Conservation (phyloP, 2,329 filamentous ascomycete species). For the Aspergillus amoenus region DNA sequence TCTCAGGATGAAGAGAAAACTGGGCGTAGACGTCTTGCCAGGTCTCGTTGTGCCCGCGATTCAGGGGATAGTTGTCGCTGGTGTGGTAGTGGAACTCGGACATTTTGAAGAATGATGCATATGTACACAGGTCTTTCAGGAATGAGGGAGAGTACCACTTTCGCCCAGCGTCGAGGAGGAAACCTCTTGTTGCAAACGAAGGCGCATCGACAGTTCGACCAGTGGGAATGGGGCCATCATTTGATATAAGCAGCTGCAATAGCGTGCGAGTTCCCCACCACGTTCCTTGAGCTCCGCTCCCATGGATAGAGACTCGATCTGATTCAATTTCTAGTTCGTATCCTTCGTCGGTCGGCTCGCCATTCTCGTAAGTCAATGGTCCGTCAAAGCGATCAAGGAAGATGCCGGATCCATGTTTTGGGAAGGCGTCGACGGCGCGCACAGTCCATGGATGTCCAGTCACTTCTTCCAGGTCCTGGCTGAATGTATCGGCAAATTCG, state of each 20-base stretch:
- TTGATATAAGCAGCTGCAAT: conserved; percentile 47
- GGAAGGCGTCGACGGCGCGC: conserved; percentile 33
- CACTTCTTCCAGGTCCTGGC: conserved; percentile 44
- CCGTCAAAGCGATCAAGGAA: conserved; percentile 35
- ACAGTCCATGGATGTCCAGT: conserved; percentile 46
- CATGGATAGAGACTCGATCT: conserved; percentile 46
- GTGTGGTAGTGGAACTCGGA: conserved; percentile 60
- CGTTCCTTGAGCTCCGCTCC: conserved; percentile 55
- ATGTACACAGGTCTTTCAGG: conserved; percentile 58
- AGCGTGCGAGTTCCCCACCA: conserved; percentile 61
- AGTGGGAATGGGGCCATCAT: conserved; percentile 37
- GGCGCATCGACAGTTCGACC: conserved; percentile 52
- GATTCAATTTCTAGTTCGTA: conserved; percentile 46
- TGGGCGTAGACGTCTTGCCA: conserved; percentile 54
- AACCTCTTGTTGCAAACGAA: conserved; percentile 52
- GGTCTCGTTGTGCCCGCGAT: conserved; percentile 49
- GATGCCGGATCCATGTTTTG: neutral
- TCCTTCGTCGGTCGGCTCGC: conserved; percentile 49
- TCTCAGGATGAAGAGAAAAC: conserved; percentile 56
- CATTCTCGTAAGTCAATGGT: conserved; percentile 49
- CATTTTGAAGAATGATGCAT: conserved; percentile 62
- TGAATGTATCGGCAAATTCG: conserved; percentile 52
- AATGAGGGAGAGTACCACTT: conserved; percentile 59
- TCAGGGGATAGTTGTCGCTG: conserved; percentile 56
- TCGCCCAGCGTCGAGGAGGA: conserved; percentile 54